phyloP scores from a whole-genome alignment of 2,329 filamentous ascomycete species.

The Dactylellina drechsleri region DNA sequence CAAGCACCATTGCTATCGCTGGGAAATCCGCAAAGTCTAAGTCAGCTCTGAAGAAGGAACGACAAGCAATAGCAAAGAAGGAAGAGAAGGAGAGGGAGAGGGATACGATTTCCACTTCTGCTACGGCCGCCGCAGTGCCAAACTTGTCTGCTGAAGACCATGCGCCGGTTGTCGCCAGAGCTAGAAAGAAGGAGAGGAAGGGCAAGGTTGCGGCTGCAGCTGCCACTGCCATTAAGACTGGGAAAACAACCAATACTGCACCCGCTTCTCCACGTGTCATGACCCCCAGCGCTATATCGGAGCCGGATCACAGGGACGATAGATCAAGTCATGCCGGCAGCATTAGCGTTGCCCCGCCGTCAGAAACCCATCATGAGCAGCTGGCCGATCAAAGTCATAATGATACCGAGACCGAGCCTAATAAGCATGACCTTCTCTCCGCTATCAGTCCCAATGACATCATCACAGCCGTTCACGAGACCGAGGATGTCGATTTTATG shows the following conservation, averaged over 20 bases:
- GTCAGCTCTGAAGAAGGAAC: constrained; percentile 65
- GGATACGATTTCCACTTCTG: too few species aligned
- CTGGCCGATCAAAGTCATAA: constrained; percentile 23
- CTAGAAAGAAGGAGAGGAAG: constrained; percentile 82
- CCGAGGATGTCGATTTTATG: constrained; percentile 61
- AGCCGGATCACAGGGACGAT: constrained; percentile 45
- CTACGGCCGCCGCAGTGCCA: constrained; percentile 66
- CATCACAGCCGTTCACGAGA: constrained; percentile 61
- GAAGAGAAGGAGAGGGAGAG: constrained; percentile 61
- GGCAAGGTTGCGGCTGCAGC: constrained; percentile 49
- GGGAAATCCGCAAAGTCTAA: constrained; percentile 58
- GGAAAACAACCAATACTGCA: constrained; percentile 22
- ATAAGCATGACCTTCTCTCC: constrained; percentile 57
- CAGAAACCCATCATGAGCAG: constrained; percentile 32
- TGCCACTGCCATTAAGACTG: constrained; percentile 44
- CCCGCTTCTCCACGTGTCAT: constrained; percentile 34
- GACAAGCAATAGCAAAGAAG: constrained; percentile 70
- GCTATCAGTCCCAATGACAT: constrained; percentile 61
- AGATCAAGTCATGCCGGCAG: constrained; percentile 39
- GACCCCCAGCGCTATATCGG: constrained; percentile 26
- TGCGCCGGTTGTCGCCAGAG: constrained; percentile 79
- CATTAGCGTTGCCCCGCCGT: constrained; percentile 28
- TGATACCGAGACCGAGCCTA: constrained; percentile 29
- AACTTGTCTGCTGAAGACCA: constrained; percentile 65
- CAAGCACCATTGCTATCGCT: constrained; percentile 36